A percentile compares a stretch with the other conserved stretches of the same genome.
These are phyloP conservation scores for Fusarium beomiforme DNA, from an alignment of 2,329 filamentous ascomycete genomes.

Conservation along the genomic window DNA sequence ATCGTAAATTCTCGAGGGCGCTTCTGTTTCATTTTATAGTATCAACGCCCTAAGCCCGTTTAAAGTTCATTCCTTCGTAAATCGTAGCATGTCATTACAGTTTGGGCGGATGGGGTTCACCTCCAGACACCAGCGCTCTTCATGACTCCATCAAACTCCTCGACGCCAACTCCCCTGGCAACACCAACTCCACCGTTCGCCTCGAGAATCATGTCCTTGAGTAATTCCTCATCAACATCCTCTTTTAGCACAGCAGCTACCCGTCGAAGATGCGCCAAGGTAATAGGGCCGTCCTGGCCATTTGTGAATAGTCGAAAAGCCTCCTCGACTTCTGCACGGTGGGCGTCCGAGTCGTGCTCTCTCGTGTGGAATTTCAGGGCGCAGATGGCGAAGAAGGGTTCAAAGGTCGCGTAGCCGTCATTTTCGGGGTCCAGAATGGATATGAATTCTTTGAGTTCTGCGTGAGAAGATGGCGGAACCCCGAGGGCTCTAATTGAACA, in stretches of 20 bases:
- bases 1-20: background rate
- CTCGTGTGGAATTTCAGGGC: constrained; percentile 82
- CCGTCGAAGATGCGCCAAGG: constrained; percentile 78
- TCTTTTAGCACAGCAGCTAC: constrained; percentile 86
- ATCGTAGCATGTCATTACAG: constrained; percentile 10
- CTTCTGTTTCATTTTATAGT: background rate
- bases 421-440: constrained; percentile 84
- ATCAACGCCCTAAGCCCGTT: constrained; percentile 13
- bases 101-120: constrained; percentile 52
- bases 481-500: constrained; percentile 75
- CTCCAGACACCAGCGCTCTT: constrained; percentile 83
- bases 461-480: constrained; percentile 69
- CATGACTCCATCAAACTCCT: constrained; percentile 91
- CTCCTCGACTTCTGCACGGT: constrained; percentile 76
- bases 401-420: constrained; percentile 81
- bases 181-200: constrained; percentile 85
- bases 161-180: constrained; percentile 74
- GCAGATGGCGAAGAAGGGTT: constrained; percentile 86
- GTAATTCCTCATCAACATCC: constrained; percentile 81
- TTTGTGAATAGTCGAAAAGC: constrained; percentile 85
- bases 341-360: constrained; percentile 62
- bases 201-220: constrained; percentile 95
- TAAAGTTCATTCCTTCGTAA: constrained; percentile 30
- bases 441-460: constrained; percentile 80
- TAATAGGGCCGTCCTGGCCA: constrained; percentile 69